Evolutionary conservation across 2,329 filamentous ascomycete genomes (phyloP).

Genomic region (Aspergillus cejpii): DNA sequence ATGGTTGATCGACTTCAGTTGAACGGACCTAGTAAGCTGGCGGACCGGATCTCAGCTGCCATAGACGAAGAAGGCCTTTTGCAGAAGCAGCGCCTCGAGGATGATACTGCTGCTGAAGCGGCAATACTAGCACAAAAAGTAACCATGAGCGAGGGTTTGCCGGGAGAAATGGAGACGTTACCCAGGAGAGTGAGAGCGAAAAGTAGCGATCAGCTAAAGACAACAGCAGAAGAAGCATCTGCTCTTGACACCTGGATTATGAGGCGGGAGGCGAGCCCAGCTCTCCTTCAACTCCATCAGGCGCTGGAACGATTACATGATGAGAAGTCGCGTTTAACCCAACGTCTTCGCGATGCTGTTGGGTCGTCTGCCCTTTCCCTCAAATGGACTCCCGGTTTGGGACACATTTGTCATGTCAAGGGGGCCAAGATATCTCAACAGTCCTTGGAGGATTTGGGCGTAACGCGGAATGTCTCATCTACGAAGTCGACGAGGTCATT

Average conservation of each 20-base stretch:
- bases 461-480: slow-evolving; percentile 59
- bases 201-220: slow-evolving; percentile 21
- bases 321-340: slow-evolving; percentile 56
- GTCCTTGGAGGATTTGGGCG: slow-evolving; percentile 38
- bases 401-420: slow-evolving; percentile 85
- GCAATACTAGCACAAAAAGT: slow-evolving; percentile 67
- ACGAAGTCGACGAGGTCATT: slow-evolving; percentile 82
- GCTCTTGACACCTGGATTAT: slow-evolving; percentile 57
- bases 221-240: slow-evolving; percentile 32
- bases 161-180: slow-evolving; percentile 50
- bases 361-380: slow-evolving; percentile 62
- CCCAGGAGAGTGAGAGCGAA: slow-evolving; percentile 45
- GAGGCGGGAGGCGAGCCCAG: slow-evolving; percentile 58
- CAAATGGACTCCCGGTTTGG: slow-evolving; percentile 78
- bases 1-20: slow-evolving; percentile 43
- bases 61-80: slow-evolving; percentile 92
- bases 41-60: slow-evolving; percentile 62
- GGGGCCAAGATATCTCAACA: slow-evolving; percentile 59
- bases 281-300: slow-evolving; percentile 60
- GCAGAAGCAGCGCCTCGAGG: slow-evolving; percentile 69
- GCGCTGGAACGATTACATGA: slow-evolving; percentile 55
- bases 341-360: slow-evolving; percentile 56
- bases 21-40: slow-evolving; percentile 60
- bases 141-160: slow-evolving; percentile 57
- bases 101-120: slow-evolving; percentile 63